Base-by-base conservation (phyloP, 169 alveolate genomes). In the Theileria luwenshuni region DNA sequence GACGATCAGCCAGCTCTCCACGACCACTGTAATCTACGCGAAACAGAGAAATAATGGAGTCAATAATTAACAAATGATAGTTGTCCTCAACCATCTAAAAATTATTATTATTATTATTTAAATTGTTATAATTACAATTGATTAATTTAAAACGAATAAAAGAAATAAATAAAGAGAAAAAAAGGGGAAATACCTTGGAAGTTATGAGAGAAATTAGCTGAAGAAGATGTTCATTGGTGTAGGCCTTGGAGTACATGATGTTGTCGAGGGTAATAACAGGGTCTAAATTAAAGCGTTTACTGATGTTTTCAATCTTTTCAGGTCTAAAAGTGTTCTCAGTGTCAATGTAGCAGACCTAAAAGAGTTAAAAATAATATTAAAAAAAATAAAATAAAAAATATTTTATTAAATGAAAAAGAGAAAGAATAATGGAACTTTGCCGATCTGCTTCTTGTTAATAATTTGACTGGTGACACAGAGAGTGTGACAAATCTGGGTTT, bases 281-380 rank as follows among this genome's bases (percentile, higher is more conserved):
- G 74, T 95, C 96, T 43, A 97, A 72, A 23, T 81, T 76, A 65
- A 58, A 81, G 8, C 89, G 49, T 32, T 95, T 94, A 21, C 83
- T 75, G 27, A 98, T 98, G 30, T 93, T 92, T 28, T 84, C 85
- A 23, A 98, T 92, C 81, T 98, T 94, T 75, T 98, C 99, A 0
- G 99, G 99, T 21, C 99, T 91, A 77, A 98, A 98, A 21, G 99
- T 96, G 33, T 98, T 99, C 86, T 98, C 99, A 5, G 99, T 98
- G 92, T 98, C 99, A 8, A 98, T 96, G 90, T 96, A 98, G 81
- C 97, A 91, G 38, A 96, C 97, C 91, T 97, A 51, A 51, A 5
- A 3, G 3, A 5, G 33, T 21, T 30, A 49, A 3, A 21, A 49
- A 5, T 49, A 49, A 25, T 49, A 49, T 8, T 5, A 8, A 21